Conservation (phyloP, 2,329 filamentous ascomycete genomes). For the Furcasterigmium furcatum region DNA sequence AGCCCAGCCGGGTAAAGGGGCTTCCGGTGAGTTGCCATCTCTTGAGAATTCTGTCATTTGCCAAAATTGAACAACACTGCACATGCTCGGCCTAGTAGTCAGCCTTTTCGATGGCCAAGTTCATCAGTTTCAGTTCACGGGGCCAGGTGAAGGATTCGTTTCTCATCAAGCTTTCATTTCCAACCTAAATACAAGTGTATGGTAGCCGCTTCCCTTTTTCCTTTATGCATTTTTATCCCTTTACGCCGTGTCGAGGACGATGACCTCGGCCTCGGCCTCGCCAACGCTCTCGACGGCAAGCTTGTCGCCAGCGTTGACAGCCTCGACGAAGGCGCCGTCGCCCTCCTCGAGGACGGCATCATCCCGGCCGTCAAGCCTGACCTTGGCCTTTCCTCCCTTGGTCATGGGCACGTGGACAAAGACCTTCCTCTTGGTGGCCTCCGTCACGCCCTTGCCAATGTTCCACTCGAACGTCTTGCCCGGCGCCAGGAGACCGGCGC, state of each 20-base stretch:
- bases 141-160: neutral
- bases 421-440: conserved; percentile 62
- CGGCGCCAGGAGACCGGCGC: conserved; percentile 68
- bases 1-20: no score
- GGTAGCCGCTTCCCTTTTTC: neutral
- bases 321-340: conserved; percentile 74
- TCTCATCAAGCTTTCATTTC: neutral
- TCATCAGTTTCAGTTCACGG: neutral
- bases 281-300: conserved; percentile 65
- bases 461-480: conserved; percentile 67
- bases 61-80: no score
- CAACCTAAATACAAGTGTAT: neutral
- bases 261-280: conserved; percentile 65
- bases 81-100: no score
- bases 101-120: no score
- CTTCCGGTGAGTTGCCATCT: no score
- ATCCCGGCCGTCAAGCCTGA: conserved; percentile 64
- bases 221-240: neutral
- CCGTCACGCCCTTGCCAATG: conserved; percentile 57
- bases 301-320: conserved; percentile 61
- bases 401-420: conserved; percentile 81
- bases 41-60: no score
- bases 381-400: conserved; percentile 69
- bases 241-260: conserved; percentile 62
- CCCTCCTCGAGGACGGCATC: conserved; percentile 69